Evolutionary conservation across 257 asterid genomes (phyloP).

Genomic region (Solanum neorickii): DNA sequence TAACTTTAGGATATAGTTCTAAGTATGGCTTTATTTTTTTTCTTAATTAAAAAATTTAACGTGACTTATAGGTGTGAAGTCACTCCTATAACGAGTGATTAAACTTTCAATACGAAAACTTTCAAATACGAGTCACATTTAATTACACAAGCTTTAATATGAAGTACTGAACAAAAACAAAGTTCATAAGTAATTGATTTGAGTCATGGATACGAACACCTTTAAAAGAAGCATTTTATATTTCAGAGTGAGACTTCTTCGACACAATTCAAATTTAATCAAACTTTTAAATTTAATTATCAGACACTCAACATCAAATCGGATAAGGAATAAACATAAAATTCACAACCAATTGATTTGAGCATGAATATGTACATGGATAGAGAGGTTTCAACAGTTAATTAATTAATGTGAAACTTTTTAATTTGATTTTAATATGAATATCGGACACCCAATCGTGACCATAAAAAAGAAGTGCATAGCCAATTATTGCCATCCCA

Average conservation of each 20-base stretch:
- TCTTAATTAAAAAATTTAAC: background rate
- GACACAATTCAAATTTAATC: background rate
- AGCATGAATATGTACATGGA: background rate
- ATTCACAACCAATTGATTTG: background rate
- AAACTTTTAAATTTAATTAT: background rate
- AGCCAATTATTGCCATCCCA: background rate
- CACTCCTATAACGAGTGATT: background rate
- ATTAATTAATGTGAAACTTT: background rate
- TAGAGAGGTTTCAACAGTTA: background rate
- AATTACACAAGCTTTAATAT: background rate
- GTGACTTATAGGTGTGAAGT: background rate
- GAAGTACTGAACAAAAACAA: background rate
- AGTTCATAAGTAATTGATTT: background rate
- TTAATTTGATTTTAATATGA: background rate
- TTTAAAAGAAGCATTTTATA: background rate
- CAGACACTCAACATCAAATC: background rate
- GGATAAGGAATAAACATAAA: background rate
- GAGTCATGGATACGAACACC: background rate
- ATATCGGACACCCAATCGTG: accelerated
- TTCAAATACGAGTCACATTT: background rate
- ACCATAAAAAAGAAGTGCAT: background rate
- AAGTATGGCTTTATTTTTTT: background rate
- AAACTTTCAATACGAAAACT: background rate
- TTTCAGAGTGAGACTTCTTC: too few relatives aligned
- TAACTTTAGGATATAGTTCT: background rate